These are phyloP conservation scores for Symbiodinium natans DNA, from an alignment of 73 alveolate species.

Conservation along the genomic window DNA sequence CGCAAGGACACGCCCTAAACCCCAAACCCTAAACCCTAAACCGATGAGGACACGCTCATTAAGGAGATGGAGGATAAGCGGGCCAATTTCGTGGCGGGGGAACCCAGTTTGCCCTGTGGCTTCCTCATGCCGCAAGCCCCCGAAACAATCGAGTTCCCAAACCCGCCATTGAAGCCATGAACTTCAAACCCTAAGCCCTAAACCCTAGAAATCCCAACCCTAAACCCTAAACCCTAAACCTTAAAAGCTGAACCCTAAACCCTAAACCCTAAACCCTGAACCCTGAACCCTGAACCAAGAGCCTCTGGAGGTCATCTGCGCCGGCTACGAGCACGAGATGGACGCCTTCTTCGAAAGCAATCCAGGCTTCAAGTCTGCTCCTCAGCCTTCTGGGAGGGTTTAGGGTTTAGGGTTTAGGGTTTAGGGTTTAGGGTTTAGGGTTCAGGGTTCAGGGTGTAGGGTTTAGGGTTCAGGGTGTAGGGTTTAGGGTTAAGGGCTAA, in stretches of 20 bases:
- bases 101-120: not conserved
- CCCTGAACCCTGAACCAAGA: not conserved
- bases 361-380: constrained; percentile 41
- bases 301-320: constrained; percentile 38
- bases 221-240: too few species aligned
- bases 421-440: not conserved
- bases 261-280: not conserved
- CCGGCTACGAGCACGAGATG: constrained; percentile 84
- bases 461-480: not conserved
- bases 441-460: not conserved
- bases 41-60: constrained; percentile 47
- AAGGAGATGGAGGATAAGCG: constrained; percentile 79
- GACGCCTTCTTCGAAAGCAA: constrained; percentile 55
- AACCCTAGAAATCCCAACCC: too few species aligned
- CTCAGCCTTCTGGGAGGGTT: not conserved
- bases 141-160: too few species aligned
- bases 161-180: too few species aligned
- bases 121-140: too few species aligned
- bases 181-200: too few species aligned
- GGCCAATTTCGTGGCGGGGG: constrained; percentile 16
- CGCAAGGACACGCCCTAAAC: too few species aligned
- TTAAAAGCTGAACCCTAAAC: too few species aligned
- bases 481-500: not conserved
- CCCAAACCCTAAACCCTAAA: too few species aligned
- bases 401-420: not conserved